Base-by-base conservation (phyloP, 1,284 basidiomycete genomes). In the Apiotrichum veenhuisii region DNA sequence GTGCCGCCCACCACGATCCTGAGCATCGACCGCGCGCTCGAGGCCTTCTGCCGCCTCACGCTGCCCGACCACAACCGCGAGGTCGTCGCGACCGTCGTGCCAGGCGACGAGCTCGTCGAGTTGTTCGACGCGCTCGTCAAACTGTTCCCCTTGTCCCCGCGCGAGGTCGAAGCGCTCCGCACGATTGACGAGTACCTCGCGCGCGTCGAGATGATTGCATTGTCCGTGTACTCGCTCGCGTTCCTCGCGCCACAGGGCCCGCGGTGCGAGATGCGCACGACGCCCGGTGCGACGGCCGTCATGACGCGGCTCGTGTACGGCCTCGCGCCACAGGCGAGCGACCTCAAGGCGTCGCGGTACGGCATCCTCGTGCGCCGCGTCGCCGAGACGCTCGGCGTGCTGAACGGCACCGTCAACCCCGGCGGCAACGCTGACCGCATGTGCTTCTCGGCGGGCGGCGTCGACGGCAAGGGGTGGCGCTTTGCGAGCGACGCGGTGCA, bases 141-240 rank as follows among this genome's bases (percentile, higher is more conserved):
- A 67, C 85, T 92, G 44, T 81, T 98, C 22, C 95, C 94, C 8
- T 77, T 94, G 56, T 78, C 83, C 22, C 85, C 88, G 58, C 75
- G 81, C 34, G 92, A 97, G 73, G 90, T 90, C 67, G 82, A 77
- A 58, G 78, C 80, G 48, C 78, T 87, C 62, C 57, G 64, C 41
- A 85, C 87, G 50, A 73, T 77, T 36, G 80, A 82, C 59, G 68
- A 81, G 22, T 89, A 89, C 83, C 76, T 94, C 44, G 84, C 85
- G 41, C 89, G 91, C 73, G 77, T 88, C 62, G 91, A 95, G 78
- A 86, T 88, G 58, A 78, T 84, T 43, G 81, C 88, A 22, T 84
- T 94, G 80, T 84, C 84, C 18, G 82, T 96, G 40, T 97, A 96
- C 79, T 87, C 87, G 36, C 78, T 98, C 58, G 85, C 87, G 10